Evolutionary conservation across 2,329 filamentous ascomycete genomes (phyloP).

Genomic region (Magnaporthiopsis rhizophila): DNA sequence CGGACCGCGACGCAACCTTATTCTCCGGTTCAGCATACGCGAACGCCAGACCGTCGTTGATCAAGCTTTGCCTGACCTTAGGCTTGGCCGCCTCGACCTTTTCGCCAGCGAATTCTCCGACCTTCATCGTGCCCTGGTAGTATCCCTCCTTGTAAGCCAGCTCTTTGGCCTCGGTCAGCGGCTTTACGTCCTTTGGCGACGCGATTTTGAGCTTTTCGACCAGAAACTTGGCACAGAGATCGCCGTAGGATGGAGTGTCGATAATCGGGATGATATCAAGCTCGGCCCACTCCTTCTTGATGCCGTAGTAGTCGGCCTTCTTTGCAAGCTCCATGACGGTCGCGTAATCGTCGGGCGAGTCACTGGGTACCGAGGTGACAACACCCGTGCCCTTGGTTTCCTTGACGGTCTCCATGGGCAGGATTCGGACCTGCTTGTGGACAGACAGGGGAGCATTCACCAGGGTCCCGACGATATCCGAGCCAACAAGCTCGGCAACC

Average conservation of each 20-base stretch:
- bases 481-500: constrained; percentile 66
- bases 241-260: constrained; percentile 77
- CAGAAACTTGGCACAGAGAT: constrained; percentile 73
- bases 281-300: constrained; percentile 94
- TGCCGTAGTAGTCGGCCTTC: constrained; percentile 93
- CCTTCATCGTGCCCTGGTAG: constrained; percentile 86
- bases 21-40: constrained; percentile 90
- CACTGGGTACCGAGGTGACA: constrained; percentile 90
- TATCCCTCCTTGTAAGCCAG: constrained; percentile 95
- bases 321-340: constrained; percentile 82
- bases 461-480: constrained; percentile 78
- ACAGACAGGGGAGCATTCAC: constrained; percentile 83
- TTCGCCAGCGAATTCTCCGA: constrained; percentile 82
- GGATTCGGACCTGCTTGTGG: constrained; percentile 74
- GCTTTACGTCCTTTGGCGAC: constrained; percentile 88
- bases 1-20: constrained; percentile 79
- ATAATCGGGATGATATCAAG: constrained; percentile 85
- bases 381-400: constrained; percentile 94
- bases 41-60: constrained; percentile 74
- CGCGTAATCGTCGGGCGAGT: constrained; percentile 91
- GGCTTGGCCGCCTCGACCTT: constrained; percentile 77
- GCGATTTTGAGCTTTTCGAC: constrained; percentile 94
- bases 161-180: constrained; percentile 83
- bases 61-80: constrained; percentile 69
- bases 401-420: constrained; percentile 92